A percentile compares a stretch with the other conserved stretches of the same genome.
These are phyloP conservation scores for Panaeolus cyanescens DNA, from an alignment of 768 basidiomycete genomes.

Conservation along the genomic window DNA sequence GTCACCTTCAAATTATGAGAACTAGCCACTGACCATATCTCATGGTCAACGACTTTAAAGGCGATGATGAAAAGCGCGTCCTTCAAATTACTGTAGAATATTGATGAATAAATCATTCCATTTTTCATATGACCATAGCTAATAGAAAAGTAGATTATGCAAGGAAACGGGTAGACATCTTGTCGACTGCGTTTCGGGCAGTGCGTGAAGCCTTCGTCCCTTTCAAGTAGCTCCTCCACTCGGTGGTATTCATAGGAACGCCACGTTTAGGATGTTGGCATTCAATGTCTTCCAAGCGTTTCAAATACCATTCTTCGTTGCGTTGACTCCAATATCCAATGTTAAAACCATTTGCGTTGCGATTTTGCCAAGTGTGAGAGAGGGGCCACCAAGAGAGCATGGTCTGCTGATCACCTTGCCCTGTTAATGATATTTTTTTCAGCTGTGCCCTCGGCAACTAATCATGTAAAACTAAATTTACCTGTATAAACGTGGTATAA, in stretches of 20 bases:
- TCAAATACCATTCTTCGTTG: conserved; percentile 6
- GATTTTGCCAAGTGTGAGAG: background rate
- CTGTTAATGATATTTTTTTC: too few species aligned
- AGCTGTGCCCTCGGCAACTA: too few species aligned
- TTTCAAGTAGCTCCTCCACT: background rate
- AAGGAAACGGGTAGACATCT: background rate
- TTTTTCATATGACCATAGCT: background rate
- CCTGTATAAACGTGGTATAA: conserved; percentile 22
- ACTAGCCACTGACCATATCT: too few species aligned
- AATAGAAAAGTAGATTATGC: background rate
- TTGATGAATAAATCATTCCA: background rate
- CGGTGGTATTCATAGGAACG: background rate
- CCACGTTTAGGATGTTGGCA: background rate
- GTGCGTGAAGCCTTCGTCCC: background rate
- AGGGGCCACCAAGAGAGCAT: conserved; percentile 10
- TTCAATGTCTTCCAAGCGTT: background rate
- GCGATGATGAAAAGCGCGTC: too few species aligned
- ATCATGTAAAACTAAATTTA: conserved; percentile 7
- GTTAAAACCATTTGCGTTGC: background rate
- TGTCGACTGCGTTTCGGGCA: background rate
- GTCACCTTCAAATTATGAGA: too few species aligned
- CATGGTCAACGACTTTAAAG: too few species aligned
- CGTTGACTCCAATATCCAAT: conserved; percentile 6
- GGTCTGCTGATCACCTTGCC: conserved; percentile 3
- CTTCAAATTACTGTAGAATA: background rate